Conservation (phyloP, 2,329 filamentous ascomycete genomes). For the Cladosporium sp. region DNA sequence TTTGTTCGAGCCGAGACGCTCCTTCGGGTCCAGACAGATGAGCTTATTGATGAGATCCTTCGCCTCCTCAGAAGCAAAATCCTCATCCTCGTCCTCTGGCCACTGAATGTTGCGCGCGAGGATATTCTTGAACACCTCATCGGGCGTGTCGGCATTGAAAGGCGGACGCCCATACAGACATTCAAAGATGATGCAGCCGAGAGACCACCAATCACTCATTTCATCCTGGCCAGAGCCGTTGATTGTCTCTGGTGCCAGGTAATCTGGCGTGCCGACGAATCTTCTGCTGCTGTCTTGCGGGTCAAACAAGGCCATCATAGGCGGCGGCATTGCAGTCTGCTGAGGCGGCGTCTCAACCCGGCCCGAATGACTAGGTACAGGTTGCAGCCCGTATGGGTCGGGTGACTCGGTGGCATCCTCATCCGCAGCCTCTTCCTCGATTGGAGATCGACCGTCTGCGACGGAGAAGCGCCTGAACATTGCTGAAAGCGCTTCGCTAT, state of each 20-base stretch:
- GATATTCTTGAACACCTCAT: conserved; percentile 96
- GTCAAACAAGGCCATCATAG: conserved; percentile 90
- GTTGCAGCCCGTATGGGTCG: conserved; percentile 66
- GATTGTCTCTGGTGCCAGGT: conserved; percentile 94
- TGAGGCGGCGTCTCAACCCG: conserved; percentile 53
- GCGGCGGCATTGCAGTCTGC: conserved; percentile 75
- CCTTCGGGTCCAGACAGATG: conserved; percentile 75
- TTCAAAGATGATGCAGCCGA: conserved; percentile 98
- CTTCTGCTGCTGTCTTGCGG: conserved; percentile 88
- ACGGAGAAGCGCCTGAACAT: conserved; percentile 72
- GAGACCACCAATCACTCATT: conserved; percentile 99
- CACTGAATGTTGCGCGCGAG: conserved; percentile 84
- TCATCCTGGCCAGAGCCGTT: conserved; percentile 94
- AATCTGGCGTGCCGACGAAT: conserved; percentile 96
- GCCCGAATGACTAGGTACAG: conserved; percentile 48
- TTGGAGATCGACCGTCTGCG: conserved; percentile 55
- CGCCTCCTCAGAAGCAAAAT: conserved; percentile 70
- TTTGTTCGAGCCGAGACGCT: conserved; percentile 79
- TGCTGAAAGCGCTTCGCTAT: conserved; percentile 71
- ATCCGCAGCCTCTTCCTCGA: conserved; percentile 71
- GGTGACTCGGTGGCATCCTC: conserved; percentile 68
- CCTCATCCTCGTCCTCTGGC: conserved; percentile 77
- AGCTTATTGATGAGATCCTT: conserved; percentile 93
- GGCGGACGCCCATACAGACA: conserved; percentile 91
- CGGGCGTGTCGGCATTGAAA: conserved; percentile 85